Percentiles rank a stretch among this genome's conserved stretches.
Conservation (phyloP, 164 flowering plant genomes). For the Magnolia officinalis region DNA sequence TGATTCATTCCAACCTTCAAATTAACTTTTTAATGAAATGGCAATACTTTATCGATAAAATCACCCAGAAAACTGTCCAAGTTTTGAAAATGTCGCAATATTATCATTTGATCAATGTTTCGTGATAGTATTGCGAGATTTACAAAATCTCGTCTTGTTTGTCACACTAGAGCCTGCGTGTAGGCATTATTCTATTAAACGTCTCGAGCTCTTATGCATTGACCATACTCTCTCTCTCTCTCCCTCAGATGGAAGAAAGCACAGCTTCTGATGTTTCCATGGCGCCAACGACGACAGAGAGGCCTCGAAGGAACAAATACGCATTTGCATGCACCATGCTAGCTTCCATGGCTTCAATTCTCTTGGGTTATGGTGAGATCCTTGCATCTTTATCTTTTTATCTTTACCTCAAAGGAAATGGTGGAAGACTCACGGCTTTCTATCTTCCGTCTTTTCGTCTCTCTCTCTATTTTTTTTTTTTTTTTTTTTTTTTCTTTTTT, state of each 20-base stretch:
- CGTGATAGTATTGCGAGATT: no score
- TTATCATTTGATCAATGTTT: no score
- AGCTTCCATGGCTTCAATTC: constrained; percentile 34
- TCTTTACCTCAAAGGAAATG: not conserved
- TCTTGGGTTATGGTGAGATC: constrained; percentile 31
- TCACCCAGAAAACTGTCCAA: no score
- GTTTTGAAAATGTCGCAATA: no score
- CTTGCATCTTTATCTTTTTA: not conserved
- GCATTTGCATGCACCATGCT: constrained; percentile 19
- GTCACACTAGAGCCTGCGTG: no score
- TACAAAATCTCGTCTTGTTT: no score
- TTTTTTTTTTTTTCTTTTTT: no score
- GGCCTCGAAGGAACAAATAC: constrained; percentile 18
- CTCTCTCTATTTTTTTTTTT: no score
- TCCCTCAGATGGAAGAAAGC: not conserved
- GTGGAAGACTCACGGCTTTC: not conserved
- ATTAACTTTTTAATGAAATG: no score
- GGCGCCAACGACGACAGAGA: constrained; percentile 2
- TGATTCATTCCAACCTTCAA: no score
- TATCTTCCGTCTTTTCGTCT: no score
- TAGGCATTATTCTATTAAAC: not conserved
- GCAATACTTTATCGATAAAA: no score
- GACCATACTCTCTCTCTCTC: not conserved
- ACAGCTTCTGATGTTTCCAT: not conserved
- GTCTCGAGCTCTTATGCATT: not conserved